phyloP scores from a whole-genome alignment of 768 basidiomycete species.

The Tulasnella calospora region DNA sequence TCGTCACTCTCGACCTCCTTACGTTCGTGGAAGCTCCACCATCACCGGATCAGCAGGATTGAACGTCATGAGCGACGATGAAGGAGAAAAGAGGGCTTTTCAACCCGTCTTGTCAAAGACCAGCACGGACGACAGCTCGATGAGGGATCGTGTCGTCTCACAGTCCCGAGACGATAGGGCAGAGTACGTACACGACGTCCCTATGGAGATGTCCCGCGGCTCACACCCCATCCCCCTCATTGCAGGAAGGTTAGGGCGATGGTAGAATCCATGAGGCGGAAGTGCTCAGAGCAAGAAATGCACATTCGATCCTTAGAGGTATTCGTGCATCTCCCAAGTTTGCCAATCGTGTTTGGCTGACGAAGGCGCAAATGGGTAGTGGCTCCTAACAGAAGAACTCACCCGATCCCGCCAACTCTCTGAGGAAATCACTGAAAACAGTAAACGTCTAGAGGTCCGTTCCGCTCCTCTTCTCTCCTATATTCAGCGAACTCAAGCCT shows the following conservation, averaged over 20 bases:
- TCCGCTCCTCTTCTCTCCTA: not conserved
- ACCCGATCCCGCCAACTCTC: slow-evolving; percentile 18
- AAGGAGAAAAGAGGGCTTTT: slow-evolving; percentile 12
- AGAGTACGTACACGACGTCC: not conserved
- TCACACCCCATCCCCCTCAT: not conserved
- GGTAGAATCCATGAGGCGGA: not conserved
- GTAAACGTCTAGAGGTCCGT: slow-evolving; percentile 13
- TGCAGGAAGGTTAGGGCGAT: slow-evolving; percentile 14
- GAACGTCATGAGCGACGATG: slow-evolving; percentile 25
- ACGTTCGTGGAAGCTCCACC: not conserved
- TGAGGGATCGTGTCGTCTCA: not conserved
- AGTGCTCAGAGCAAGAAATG: slow-evolving; percentile 12
- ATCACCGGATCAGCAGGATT: not conserved
- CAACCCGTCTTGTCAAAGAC: slow-evolving; percentile 7
- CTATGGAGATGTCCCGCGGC: not conserved
- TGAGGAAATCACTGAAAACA: slow-evolving; percentile 7
- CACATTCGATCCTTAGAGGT: slow-evolving; percentile 13
- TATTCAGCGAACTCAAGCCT: not conserved
- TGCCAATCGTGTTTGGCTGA: not conserved
- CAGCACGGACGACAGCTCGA: slow-evolving; percentile 13
- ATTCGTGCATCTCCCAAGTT: not conserved
- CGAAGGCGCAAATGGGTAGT: not conserved
- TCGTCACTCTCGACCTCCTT: not conserved
- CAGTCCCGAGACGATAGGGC: slow-evolving; percentile 13
- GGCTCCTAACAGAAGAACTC: slow-evolving; percentile 12